A percentile compares a stretch with the other conserved stretches of the same genome.
Conservation (phyloP, 2,329 filamentous ascomycete genomes). For the Aspergillus sp. region DNA sequence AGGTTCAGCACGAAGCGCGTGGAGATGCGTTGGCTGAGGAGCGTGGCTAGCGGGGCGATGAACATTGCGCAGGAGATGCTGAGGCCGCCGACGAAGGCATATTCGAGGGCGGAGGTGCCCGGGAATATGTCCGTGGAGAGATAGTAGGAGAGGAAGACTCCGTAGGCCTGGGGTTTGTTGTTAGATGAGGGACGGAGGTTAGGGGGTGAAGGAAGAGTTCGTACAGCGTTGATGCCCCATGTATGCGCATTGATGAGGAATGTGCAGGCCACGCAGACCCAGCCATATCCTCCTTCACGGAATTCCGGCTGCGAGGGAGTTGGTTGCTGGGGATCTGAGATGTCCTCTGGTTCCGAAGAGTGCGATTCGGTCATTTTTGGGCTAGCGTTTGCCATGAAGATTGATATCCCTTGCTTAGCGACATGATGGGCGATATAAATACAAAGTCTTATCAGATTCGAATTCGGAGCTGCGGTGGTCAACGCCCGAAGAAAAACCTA, state of each 20-base stretch:
- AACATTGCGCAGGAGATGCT: neutral
- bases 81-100: neutral
- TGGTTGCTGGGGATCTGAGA: neutral
- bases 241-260: conserved; percentile 1
- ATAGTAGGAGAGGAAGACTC: neutral
- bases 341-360: neutral
- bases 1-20: neutral
- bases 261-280: neutral
- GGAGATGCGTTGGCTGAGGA: neutral
- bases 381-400: neutral
- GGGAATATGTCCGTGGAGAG: neutral
- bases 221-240: conserved; percentile 1
- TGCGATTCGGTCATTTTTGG: neutral
- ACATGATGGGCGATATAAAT: neutral
- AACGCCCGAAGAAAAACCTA: neutral
- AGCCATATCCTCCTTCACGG: conserved; percentile 3
- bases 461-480: neutral
- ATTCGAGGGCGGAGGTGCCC: neutral
- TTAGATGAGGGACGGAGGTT: too few species aligned
- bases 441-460: neutral
- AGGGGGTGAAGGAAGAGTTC: neutral
- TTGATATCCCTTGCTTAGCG: neutral
- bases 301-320: neutral
- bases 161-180: neutral
- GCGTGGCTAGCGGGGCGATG: neutral